Conservation (phyloP, 2,329 filamentous ascomycete genomes). For the Plenodomus lindquistii region DNA sequence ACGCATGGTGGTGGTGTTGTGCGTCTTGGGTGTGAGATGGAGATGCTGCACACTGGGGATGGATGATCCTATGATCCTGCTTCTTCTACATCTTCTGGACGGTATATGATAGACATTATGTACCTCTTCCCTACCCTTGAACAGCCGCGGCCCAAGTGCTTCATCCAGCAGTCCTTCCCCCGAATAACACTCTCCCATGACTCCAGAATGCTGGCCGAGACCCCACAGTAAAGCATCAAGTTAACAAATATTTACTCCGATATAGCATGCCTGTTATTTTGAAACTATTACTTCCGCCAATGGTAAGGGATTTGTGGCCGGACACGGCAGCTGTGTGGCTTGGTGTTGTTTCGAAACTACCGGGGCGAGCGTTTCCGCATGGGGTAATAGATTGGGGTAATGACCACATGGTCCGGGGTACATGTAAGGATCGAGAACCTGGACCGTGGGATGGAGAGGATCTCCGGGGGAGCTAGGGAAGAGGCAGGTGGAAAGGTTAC, state of each 20-base stretch:
- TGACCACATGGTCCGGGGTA: not conserved
- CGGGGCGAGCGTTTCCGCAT: not conserved
- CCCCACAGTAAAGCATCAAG: not conserved
- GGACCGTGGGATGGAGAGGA: not conserved
- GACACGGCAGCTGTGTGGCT: no score
- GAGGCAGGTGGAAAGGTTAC: not conserved
- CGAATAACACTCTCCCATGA: no score
- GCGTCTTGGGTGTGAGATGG: not conserved
- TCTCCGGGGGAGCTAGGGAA: not conserved
- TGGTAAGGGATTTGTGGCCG: not conserved
- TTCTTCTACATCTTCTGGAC: not conserved
- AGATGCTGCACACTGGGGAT: not conserved
- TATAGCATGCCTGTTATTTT: not conserved
- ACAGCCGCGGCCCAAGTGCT: not conserved
- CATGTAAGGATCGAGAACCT: not conserved
- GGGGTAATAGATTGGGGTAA: not conserved
- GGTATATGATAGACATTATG: no score
- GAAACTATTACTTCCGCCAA: not conserved
- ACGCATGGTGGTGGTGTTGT: conserved; percentile 25
- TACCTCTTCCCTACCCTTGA: no score
- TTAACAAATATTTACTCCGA: not conserved
- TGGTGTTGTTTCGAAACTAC: not conserved
- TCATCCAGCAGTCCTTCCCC: not conserved
- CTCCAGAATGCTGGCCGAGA: no score
- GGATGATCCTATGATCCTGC: not conserved